phyloP scores from a whole-genome alignment of 2,329 filamentous ascomycete species.

The Cylindrodendrum hubeiense region DNA sequence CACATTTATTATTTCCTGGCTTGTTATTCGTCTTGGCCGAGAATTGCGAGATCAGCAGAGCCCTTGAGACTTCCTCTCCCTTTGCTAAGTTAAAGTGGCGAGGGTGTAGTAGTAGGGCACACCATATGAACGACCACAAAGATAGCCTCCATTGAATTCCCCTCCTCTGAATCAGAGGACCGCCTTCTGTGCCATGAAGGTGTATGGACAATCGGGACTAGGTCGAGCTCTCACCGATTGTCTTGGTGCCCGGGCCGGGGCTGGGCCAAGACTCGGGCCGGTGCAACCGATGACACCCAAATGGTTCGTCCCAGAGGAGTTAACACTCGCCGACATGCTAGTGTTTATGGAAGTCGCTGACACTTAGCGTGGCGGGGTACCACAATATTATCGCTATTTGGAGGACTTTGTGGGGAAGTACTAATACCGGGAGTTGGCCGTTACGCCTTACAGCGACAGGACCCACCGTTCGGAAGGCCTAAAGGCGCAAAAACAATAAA shows the following conservation, averaged over 20 bases:
- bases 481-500: neutral
- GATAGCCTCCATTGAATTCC: no score
- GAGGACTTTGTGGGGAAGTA: neutral
- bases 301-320: neutral
- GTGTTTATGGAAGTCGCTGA: neutral
- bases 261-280: neutral
- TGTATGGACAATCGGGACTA: neutral
- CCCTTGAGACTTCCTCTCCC: neutral
- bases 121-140: no score
- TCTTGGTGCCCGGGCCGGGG: neutral
- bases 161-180: no score
- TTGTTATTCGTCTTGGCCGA: no score
- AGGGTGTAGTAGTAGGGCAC: no score
- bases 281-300: neutral
- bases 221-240: neutral
- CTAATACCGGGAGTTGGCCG: neutral
- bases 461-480: neutral
- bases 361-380: neutral
- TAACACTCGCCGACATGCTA: neutral
- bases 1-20: neutral
- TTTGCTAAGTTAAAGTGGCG: no score
- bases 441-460: neutral
- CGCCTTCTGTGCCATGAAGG: neutral
- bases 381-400: neutral
- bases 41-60: no score